phyloP scores from a whole-genome alignment of 225 moss, liverwort and hornwort genomes.

The Pseudoscleropodium purum region DNA sequence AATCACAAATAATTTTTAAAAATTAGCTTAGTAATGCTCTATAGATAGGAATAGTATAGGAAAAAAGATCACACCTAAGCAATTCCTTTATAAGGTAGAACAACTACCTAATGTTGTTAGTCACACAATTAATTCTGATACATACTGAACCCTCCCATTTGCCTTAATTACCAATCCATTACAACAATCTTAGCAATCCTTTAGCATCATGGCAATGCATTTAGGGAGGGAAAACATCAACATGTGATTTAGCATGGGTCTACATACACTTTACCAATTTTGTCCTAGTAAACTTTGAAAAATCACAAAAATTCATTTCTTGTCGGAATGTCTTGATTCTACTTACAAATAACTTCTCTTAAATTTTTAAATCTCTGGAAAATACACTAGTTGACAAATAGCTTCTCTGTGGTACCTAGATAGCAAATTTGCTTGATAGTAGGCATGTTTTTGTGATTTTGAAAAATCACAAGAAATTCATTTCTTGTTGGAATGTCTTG shows the following conservation, averaged over 20 bases:
- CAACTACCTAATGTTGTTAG: neutral
- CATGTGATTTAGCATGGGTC: neutral
- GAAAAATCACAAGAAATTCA: no score
- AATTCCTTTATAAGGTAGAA: neutral
- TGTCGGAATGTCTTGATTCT: neutral
- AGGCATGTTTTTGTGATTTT: no score
- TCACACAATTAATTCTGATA: fast-evolving
- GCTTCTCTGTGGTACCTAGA: neutral
- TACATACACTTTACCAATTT: no score
- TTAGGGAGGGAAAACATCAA: neutral
- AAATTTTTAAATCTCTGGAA: neutral
- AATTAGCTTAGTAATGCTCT: neutral
- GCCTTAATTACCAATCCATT: neutral
- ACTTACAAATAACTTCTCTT: neutral
- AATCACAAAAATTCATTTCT: neutral
- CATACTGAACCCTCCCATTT: neutral
- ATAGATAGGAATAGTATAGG: neutral
- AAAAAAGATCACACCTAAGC: neutral
- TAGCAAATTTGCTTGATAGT: neutral
- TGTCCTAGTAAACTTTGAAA: neutral
- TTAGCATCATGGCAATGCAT: neutral
- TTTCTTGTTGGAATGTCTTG: no score
- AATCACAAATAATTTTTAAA: neutral
- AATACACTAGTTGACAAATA: neutral
- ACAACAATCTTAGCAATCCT: neutral